These are phyloP conservation scores for Castanea crenata DNA, from an alignment of 306 rosid genomes.

Conservation along the genomic window DNA sequence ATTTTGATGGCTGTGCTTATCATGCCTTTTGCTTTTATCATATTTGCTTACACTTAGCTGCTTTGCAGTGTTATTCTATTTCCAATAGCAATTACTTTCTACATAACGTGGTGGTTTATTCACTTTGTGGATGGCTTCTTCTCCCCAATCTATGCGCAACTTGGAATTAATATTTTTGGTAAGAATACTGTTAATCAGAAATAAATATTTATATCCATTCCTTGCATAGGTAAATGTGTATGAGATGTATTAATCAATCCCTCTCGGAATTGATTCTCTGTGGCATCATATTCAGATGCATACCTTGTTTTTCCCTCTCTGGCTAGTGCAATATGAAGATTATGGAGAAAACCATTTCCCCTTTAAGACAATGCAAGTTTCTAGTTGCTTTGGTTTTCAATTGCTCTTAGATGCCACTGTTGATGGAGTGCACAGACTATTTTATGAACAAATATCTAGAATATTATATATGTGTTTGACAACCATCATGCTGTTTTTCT, in stretches of 20 bases:
- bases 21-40: not conserved
- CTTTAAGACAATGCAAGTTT: not conserved
- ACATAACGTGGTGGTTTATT: slow-evolving; percentile 93
- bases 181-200: slow-evolving; percentile 24
- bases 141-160: slow-evolving; percentile 86
- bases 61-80: slow-evolving; percentile 85
- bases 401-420: not conserved
- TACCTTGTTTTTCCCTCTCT: not conserved
- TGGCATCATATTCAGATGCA: not conserved
- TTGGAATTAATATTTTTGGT: slow-evolving; percentile 88
- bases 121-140: slow-evolving; percentile 92
- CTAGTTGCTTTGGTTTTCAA: not conserved
- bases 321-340: not conserved
- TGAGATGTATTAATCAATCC: slow-evolving; percentile 6
- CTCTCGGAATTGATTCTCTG: not conserved
- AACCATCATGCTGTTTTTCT: no score
- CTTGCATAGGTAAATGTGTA: not conserved
- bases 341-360: not conserved
- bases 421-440: not conserved
- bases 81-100: slow-evolving; percentile 90
- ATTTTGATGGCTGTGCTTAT: not conserved
- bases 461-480: not conserved
- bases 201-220: slow-evolving; percentile 1
- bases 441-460: not conserved
- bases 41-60: slow-evolving; percentile 24